Conservation (phyloP, 176 grass and related monocot species). For the Leersia perrieri region DNA sequence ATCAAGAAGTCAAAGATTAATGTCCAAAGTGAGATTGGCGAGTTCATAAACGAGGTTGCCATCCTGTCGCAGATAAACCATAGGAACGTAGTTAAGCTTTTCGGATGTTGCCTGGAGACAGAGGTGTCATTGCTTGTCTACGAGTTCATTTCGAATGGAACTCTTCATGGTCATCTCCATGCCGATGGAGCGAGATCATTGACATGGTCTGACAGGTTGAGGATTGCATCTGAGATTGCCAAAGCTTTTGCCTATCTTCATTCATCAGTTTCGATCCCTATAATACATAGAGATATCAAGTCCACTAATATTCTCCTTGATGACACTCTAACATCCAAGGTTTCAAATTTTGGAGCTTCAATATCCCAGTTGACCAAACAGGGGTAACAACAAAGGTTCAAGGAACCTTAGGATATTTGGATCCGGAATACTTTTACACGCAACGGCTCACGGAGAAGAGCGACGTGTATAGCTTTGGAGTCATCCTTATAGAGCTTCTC, state of each 20-base stretch:
- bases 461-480: not conserved
- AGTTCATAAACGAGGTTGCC: not conserved
- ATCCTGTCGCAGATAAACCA: not conserved
- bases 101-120: slow-evolving; percentile 26
- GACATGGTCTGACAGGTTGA: not conserved
- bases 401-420: not conserved
- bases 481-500: not conserved
- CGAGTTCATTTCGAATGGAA: not conserved
- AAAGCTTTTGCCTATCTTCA: not conserved
- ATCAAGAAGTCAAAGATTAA: not conserved
- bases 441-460: not conserved
- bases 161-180: not conserved
- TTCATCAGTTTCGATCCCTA: not conserved
- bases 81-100: not conserved
- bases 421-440: not conserved
- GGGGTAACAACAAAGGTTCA: not conserved
- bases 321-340: not conserved
- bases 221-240: not conserved
- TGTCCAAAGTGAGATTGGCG: not conserved
- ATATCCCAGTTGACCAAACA: not conserved
- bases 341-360: not conserved
- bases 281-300: not conserved
- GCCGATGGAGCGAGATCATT: not conserved
- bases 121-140: not conserved
- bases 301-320: not conserved